Percentiles rank a stretch among this genome's conserved stretches.
phyloP scores from a whole-genome alignment of 2,329 filamentous ascomycete genomes.

The Fusarium sp. region DNA sequence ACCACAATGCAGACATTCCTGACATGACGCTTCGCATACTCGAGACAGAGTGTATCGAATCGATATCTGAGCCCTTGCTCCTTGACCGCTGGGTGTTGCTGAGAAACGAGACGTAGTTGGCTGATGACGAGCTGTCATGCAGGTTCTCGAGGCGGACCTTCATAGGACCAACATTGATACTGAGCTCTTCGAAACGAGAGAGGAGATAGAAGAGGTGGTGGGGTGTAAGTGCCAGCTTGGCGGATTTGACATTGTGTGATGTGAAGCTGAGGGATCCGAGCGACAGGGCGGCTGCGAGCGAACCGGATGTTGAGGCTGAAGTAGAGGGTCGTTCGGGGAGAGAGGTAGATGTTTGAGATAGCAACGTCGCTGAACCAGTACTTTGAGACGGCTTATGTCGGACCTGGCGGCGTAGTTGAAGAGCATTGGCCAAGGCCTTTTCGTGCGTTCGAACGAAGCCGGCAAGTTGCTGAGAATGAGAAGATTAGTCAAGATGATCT shows the following conservation, averaged over 20 bases:
- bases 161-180: conserved; percentile 93
- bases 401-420: conserved; percentile 83
- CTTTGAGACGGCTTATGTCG: conserved; percentile 77
- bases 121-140: conserved; percentile 84
- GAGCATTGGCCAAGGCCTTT: conserved; percentile 93
- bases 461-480: conserved; percentile 81
- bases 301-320: conserved; percentile 75
- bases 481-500: not conserved
- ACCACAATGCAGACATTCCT: conserved; percentile 93
- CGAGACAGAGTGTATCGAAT: conserved; percentile 94
- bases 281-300: conserved; percentile 86
- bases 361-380: conserved; percentile 66
- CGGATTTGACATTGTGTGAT: conserved; percentile 86
- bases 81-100: conserved; percentile 81
- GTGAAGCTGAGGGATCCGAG: conserved; percentile 86
- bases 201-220: conserved; percentile 98
- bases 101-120: conserved; percentile 96
- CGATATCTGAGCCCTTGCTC: conserved; percentile 82
- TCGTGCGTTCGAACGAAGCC: conserved; percentile 97
- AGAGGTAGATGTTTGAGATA: conserved; percentile 64
- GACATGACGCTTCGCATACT: conserved; percentile 98
- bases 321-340: conserved; percentile 72
- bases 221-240: conserved; percentile 90
- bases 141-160: conserved; percentile 95
- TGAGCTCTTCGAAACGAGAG: conserved; percentile 92